These are phyloP conservation scores for Bjerkandera adusta DNA, from an alignment of 1,284 basidiomycete species.

Conservation along the genomic window DNA sequence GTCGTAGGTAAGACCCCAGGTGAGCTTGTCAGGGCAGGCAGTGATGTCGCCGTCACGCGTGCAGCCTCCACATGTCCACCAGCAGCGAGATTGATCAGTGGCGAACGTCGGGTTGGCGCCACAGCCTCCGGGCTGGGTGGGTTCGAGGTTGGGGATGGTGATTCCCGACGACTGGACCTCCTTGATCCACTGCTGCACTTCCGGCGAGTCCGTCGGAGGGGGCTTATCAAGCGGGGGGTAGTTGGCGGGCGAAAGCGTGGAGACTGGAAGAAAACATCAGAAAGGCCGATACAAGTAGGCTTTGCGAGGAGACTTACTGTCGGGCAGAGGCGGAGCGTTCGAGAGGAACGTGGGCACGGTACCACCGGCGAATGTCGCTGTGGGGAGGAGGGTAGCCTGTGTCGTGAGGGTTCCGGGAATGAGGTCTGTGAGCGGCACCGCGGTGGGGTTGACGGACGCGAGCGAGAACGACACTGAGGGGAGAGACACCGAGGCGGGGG, in stretches of 20 bases:
- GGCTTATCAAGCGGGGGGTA: constrained; percentile 72
- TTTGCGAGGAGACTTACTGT: constrained; percentile 32
- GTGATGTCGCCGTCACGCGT: constrained; percentile 66
- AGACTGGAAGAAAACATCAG: constrained; percentile 31
- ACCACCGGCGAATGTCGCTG: constrained; percentile 40
- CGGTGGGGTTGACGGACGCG: constrained; percentile 56
- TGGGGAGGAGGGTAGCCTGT: constrained; percentile 38
- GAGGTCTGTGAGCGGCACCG: constrained; percentile 50
- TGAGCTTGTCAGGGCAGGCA: constrained; percentile 67
- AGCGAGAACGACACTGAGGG: constrained; percentile 38
- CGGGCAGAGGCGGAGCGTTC: constrained; percentile 51
- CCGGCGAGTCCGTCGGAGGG: constrained; percentile 64
- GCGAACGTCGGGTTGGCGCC: constrained; percentile 58
- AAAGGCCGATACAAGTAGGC: neutral
- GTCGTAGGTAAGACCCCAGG: constrained; percentile 74
- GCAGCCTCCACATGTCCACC: constrained; percentile 89
- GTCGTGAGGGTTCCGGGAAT: constrained; percentile 35
- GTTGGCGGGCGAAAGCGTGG: constrained; percentile 40
- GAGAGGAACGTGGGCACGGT: constrained; percentile 40
- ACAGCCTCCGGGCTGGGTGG: constrained; percentile 60
- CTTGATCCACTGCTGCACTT: constrained; percentile 74
- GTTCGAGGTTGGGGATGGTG: constrained; percentile 48
- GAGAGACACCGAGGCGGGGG: constrained; percentile 15
- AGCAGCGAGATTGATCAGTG: constrained; percentile 56
- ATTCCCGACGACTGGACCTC: constrained; percentile 57